These are phyloP conservation scores for Colletotrichum lindemuthianum DNA, from an alignment of 2,329 filamentous ascomycete genomes.

Conservation along the genomic window DNA sequence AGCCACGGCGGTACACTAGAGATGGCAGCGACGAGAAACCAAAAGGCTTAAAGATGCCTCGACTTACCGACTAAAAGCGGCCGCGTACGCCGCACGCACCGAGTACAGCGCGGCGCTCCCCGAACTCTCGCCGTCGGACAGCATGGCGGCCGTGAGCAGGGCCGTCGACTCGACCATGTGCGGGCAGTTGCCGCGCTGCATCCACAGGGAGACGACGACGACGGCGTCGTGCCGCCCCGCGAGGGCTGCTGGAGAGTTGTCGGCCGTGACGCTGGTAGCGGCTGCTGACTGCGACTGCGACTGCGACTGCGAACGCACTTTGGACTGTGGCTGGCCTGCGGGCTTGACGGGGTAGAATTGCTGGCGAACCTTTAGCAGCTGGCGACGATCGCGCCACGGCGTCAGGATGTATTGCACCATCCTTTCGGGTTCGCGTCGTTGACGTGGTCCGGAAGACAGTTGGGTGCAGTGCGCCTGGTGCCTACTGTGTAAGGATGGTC, in stretches of 20 bases:
- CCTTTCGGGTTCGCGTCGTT: background rate
- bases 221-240: conserved; percentile 59
- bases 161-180: conserved; percentile 84
- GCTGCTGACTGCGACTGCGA: conserved; percentile 19
- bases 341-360: conserved; percentile 66
- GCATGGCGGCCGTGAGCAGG: conserved; percentile 73
- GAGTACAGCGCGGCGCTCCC: conserved; percentile 64
- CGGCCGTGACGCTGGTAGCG: conserved; percentile 11
- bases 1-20: no score
- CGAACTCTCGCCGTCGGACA: conserved; percentile 65
- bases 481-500: background rate
- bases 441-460: background rate
- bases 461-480: background rate
- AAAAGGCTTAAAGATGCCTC: conserved; percentile 17
- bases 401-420: conserved; percentile 80
- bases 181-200: conserved; percentile 78
- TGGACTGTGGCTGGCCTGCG: conserved; percentile 25
- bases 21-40: background rate
- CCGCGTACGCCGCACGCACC: conserved; percentile 75
- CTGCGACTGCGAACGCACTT: conserved; percentile 14
- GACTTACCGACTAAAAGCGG: conserved; percentile 77
- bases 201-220: conserved; percentile 72
- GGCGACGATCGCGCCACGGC: conserved; percentile 74
- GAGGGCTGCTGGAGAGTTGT: conserved; percentile 36
- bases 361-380: conserved; percentile 72